phyloP scores from a whole-genome alignment of 2,329 filamentous ascomycete species.

The Neocatenulostroma microsporum region DNA sequence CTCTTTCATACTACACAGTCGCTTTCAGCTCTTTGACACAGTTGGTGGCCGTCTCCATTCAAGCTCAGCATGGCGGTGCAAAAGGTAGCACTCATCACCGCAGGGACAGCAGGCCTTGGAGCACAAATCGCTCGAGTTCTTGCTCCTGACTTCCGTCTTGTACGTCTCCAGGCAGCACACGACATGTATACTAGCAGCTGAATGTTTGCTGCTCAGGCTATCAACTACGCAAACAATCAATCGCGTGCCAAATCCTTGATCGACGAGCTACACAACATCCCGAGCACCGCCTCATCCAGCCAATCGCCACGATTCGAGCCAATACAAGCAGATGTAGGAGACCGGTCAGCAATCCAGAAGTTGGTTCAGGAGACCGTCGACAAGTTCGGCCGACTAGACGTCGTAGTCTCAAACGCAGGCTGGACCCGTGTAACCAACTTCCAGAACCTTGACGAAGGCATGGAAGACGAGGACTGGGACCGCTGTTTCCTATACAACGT shows the following conservation, averaged over 20 bases:
- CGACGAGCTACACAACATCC: conserved; percentile 34
- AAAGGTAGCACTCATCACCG: conserved; percentile 42
- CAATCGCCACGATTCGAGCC: conserved; percentile 31
- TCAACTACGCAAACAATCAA: conserved; percentile 42
- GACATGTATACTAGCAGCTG: conserved; percentile 7
- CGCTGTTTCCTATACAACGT: conserved; percentile 54
- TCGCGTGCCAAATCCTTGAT: conserved; percentile 34
- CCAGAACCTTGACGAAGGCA: conserved; percentile 45
- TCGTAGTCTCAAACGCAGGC: conserved; percentile 37
- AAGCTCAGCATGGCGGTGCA: conserved; percentile 27
- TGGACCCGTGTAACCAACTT: conserved; percentile 38
- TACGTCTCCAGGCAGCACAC: conserved; percentile 18
- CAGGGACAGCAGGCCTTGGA: conserved; percentile 43
- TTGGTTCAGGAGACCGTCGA: conserved; percentile 39
- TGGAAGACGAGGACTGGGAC: conserved; percentile 54
- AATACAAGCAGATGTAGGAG: conserved; percentile 41
- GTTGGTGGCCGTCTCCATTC: too few relatives aligned
- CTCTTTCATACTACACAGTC: too few relatives aligned
- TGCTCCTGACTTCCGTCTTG: conserved; percentile 41
- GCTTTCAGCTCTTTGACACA: too few relatives aligned
- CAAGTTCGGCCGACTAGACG: conserved; percentile 41
- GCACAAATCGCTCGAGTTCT: conserved; percentile 40
- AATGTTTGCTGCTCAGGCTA: conserved; percentile 28
- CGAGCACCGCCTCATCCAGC: conserved; percentile 13
- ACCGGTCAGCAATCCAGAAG: conserved; percentile 34